phyloP scores from a whole-genome alignment of 129 eudicot species.

The Erigeron canadensis region DNA sequence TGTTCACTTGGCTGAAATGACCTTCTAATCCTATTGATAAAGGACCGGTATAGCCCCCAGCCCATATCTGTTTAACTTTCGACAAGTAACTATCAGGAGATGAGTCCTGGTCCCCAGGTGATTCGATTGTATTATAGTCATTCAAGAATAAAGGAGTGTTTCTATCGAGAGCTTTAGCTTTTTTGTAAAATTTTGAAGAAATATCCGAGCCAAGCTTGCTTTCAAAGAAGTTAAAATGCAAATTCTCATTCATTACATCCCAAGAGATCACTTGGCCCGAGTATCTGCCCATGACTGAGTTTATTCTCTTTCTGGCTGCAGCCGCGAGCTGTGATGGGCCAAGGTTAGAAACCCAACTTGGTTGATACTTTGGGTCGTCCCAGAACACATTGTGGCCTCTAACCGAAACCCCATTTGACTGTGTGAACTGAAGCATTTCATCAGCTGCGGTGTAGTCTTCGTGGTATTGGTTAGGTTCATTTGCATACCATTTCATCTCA shows the following conservation, averaged over 20 bases:
- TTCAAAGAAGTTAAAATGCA: constrained; percentile 58
- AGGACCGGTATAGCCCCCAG: constrained; percentile 38
- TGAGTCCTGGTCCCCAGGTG: constrained; percentile 23
- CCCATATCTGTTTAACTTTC: constrained; percentile 35
- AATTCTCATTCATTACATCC: constrained; percentile 82
- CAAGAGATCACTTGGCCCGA: constrained; percentile 48
- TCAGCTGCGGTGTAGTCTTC: constrained; percentile 41
- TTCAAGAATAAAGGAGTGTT: constrained; percentile 51
- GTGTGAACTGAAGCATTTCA: constrained; percentile 46
- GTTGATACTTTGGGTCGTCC: constrained; percentile 54
- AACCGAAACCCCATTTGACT: constrained; percentile 35
- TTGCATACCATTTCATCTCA: constrained; percentile 67
- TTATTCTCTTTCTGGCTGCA: constrained; percentile 37
- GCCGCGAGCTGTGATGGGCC: constrained; percentile 15
- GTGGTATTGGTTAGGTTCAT: constrained; percentile 28
- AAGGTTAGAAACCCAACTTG: constrained; percentile 47
- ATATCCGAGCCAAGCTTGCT: constrained; percentile 43
- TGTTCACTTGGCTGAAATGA: constrained; percentile 41
- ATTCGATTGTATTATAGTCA: constrained; percentile 68
- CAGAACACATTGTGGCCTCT: constrained; percentile 81
- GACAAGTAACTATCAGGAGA: constrained; percentile 47
- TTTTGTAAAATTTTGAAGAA: constrained; percentile 27
- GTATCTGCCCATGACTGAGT: constrained; percentile 47
- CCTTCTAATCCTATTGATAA: constrained; percentile 67
- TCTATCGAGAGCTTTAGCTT: constrained; percentile 32